A percentile compares a stretch with the other conserved stretches of the same genome.
Conservation (phyloP, 352 stramenopile species). For the Pythium periplocum region DNA sequence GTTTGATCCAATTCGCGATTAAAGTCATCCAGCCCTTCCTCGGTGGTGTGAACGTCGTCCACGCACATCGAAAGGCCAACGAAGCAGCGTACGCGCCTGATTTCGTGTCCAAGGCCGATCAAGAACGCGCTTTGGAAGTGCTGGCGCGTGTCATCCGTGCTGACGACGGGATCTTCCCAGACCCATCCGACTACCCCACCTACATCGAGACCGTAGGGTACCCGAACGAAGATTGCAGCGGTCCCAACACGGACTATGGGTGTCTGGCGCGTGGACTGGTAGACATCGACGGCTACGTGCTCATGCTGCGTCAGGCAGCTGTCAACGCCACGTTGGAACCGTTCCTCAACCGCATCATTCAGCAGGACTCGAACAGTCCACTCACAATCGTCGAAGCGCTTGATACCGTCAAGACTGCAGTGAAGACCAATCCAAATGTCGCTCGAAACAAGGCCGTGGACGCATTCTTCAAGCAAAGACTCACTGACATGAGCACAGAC, state of each 20-base stretch:
- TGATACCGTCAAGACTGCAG: slow-evolving; percentile 20
- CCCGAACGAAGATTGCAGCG: slow-evolving; percentile 36
- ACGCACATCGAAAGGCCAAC: slow-evolving; percentile 33
- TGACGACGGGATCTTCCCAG: slow-evolving; percentile 48
- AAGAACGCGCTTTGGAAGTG: slow-evolving; percentile 31
- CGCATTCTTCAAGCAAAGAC: slow-evolving; percentile 21
- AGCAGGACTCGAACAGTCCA: slow-evolving; percentile 44
- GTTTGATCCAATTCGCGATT: slow-evolving; percentile 36
- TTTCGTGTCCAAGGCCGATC: slow-evolving; percentile 28
- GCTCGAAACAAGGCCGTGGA: slow-evolving; percentile 30
- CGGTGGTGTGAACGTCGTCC: slow-evolving; percentile 52
- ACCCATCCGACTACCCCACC: slow-evolving; percentile 35
- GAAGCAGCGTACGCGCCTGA: slow-evolving; percentile 28
- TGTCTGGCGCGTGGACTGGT: slow-evolving; percentile 51
- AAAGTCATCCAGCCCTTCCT: slow-evolving; percentile 35
- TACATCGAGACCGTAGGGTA: slow-evolving; percentile 41
- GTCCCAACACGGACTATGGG: slow-evolving; percentile 40
- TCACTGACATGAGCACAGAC: too few species aligned
- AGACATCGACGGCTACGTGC: slow-evolving; percentile 37
- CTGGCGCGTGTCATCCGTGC: slow-evolving; percentile 37
- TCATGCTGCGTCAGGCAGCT: slow-evolving; percentile 30
- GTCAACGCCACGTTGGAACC: slow-evolving; percentile 39
- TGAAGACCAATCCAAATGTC: slow-evolving; percentile 6
- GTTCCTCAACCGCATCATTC: slow-evolving; percentile 40
- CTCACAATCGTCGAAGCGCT: slow-evolving; percentile 37